A percentile compares a stretch with the other conserved stretches of the same genome.
Evolutionary conservation across 2,329 filamentous ascomycete species (phyloP).

Genomic region (Microdochium bolleyi): DNA sequence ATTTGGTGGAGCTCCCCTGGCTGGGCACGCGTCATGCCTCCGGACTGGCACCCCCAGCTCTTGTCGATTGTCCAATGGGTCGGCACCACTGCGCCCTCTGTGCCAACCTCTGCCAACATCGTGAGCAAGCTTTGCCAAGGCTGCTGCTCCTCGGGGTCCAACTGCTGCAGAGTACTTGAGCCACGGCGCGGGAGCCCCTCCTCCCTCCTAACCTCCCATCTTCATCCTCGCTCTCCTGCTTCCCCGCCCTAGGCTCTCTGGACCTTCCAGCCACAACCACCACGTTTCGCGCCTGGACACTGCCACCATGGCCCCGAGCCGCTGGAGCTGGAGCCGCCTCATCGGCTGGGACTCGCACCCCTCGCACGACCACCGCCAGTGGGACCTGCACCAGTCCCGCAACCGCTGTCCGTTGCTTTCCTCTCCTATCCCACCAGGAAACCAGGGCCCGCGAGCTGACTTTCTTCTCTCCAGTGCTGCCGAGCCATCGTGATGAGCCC

Average conservation of each 20-base stretch:
- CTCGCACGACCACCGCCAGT: constrained; percentile 19
- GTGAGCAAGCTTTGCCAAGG: not conserved
- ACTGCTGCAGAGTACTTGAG: no score
- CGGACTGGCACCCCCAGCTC: no score
- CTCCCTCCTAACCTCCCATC: no score
- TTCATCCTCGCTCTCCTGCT: no score
- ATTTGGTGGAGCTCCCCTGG: no score
- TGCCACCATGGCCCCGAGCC: not conserved
- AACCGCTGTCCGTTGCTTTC: constrained; percentile 28
- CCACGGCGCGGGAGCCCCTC: no score
- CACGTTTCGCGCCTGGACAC: not conserved
- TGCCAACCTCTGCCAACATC: not conserved
- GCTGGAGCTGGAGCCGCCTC: constrained; percentile 21
- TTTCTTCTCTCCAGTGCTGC: constrained; percentile 47
- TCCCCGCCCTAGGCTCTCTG: not conserved
- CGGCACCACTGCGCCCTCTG: not conserved
- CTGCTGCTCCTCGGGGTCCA: no score
- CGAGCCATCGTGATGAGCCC: constrained; percentile 48
- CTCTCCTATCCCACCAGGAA: not conserved
- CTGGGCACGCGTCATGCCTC: no score
- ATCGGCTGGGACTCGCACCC: constrained; percentile 26
- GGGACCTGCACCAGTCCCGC: constrained; percentile 34
- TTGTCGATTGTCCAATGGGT: no score
- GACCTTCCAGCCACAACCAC: not conserved
- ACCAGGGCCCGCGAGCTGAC: constrained; percentile 7